Evolutionary conservation across 257 asterid species (phyloP), one percentile per base, ranked within the genome.

Genomic region (Mitragyna speciosa): DNA sequence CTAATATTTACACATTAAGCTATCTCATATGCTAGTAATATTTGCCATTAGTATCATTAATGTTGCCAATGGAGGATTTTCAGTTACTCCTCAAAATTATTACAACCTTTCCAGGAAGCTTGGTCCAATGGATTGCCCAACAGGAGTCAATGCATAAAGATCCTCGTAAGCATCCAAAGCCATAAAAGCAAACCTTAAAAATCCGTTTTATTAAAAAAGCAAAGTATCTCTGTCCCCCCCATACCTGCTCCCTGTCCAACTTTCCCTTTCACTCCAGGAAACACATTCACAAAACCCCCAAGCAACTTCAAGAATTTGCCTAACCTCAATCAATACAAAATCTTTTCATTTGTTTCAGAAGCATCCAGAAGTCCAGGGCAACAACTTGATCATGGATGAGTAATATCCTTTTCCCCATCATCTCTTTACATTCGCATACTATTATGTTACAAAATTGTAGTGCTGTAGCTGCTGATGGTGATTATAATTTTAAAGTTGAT

Each of bases 371-470:
- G 31, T 39, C 22, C 43, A 70, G 5, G 8, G 0, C 58, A 26
- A 47, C 28, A 6, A 4, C 26, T 56, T 51, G 41, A 31, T 81
- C 63, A 82, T 85, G 86, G 84, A 79, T 70, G 78, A 69, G 88
- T 85, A 82, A 76, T 77, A 69, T 79, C 72, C 16, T 47, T 24
- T 20, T 26, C 41, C 56, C 30, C 15, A 75, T 75, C 45, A 33
- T 61, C 43, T 71, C 24, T 61, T 12, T n/a, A 26, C n/a, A 20
- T 75, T 7, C 26, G 22, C 45, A n/a, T 56, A 10, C 12, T 49
- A 64, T 17, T n/a, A 9, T 28, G 54, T 49, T 59, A n/a, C 4
- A 36, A 36, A 14, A n/a, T 56, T 48, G 28, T 26, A 71, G n/a
- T 41, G 8, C 31, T 67, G 30, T 51, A 36, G 71, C 26, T 19